Percentiles rank a stretch among this genome's conserved stretches.
Conservation (phyloP, 345 rosid genomes). For the Moricandia moricandioides region DNA sequence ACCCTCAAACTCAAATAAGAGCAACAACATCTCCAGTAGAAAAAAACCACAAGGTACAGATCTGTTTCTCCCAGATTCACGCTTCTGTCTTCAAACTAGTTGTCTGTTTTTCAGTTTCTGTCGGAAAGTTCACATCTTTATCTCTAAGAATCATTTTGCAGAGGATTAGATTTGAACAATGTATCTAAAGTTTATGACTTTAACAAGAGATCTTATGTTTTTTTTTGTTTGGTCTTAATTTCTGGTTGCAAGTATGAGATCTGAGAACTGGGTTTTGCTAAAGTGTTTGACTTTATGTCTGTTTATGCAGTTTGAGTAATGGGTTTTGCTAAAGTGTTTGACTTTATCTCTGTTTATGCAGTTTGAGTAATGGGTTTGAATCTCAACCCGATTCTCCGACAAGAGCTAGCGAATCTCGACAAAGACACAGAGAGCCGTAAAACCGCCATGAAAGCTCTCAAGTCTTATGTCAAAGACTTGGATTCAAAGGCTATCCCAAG, state of each 20-base stretch:
- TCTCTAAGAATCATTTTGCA: not conserved
- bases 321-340: not conserved
- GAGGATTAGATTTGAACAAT: not conserved
- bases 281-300: not conserved
- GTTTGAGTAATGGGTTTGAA: slow-evolving; percentile 47
- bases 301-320: slow-evolving; percentile 26
- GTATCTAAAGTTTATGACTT: not conserved
- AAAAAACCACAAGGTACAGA: slow-evolving; percentile 8
- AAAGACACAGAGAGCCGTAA: slow-evolving; percentile 88
- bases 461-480: slow-evolving; percentile 79
- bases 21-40: not conserved
- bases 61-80: slow-evolving; percentile 23
- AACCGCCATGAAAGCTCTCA: slow-evolving; percentile 89
- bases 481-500: slow-evolving; percentile 86
- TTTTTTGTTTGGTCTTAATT: not conserved
- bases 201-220: not conserved
- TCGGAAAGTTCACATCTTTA: not conserved
- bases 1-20: not conserved
- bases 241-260: not conserved
- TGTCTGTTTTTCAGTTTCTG: not conserved
- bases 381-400: slow-evolving; percentile 66
- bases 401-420: slow-evolving; percentile 87
- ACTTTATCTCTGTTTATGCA: slow-evolving; percentile 8
- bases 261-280: not conserved
- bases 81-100: not conserved